Evolutionary conservation across 805 yeast genomes (phyloP).

Genomic region (Lipomyces starkeyi): DNA sequence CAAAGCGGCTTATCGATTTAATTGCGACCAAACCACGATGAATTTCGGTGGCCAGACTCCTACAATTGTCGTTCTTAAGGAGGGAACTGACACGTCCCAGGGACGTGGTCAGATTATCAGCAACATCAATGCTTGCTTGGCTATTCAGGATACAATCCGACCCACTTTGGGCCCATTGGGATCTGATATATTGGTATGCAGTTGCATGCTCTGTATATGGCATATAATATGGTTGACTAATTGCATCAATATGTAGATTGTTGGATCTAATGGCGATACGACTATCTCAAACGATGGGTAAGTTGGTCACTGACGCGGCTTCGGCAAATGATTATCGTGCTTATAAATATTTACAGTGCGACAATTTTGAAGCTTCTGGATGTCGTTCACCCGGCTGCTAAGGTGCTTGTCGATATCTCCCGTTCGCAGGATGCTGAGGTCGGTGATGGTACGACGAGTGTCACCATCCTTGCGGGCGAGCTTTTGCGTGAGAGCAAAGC

Average conservation of each 20-base stretch:
- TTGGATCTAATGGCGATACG: conserved; percentile 79
- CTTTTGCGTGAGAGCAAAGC: conserved; percentile 85
- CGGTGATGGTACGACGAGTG: conserved; percentile 98
- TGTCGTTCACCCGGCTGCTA: conserved; percentile 98
- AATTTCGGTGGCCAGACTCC: conserved; percentile 93
- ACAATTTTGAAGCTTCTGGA: conserved; percentile 90
- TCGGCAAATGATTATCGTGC: background rate
- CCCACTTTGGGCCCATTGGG: conserved; percentile 98
- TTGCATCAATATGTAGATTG: conserved; percentile 52
- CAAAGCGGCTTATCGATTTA: background rate
- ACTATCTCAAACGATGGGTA: conserved; percentile 91
- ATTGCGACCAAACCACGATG: conserved; percentile 54
- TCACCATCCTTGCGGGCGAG: conserved; percentile 89
- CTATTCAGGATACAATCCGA: conserved; percentile 92
- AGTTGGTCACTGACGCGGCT: background rate
- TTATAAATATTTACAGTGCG: conserved; percentile 60
- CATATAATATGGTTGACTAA: background rate
- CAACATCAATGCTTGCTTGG: conserved; percentile 95
- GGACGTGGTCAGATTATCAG: conserved; percentile 95
- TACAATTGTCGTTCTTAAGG: conserved; percentile 96
- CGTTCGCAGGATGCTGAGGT: conserved; percentile 98
- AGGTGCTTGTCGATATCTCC: conserved; percentile 90
- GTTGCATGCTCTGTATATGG: background rate
- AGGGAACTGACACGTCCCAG: conserved; percentile 96
- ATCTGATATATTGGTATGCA: conserved; percentile 72